Evolutionary conservation across 768 basidiomycete species (phyloP), one percentile per base, ranked within the genome.

Genomic region (Leccinum subtestaceum): DNA sequence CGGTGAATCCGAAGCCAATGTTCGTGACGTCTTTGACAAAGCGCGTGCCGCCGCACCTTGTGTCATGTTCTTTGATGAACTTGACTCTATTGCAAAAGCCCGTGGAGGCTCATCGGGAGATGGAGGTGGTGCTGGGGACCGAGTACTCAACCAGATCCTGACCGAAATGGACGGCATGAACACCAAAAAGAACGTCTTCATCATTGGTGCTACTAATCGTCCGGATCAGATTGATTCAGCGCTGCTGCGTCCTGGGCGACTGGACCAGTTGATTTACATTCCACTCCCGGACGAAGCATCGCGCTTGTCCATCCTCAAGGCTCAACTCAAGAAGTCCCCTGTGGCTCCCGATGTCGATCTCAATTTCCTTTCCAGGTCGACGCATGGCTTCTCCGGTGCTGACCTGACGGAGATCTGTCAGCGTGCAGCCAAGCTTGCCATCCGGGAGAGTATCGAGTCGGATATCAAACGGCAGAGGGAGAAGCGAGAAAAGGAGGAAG

Each of bases 51-150:
- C 97, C 8, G 96, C 97, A 27, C 97, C 97, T 56, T 98, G 97
- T 72, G 97, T 99, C 67, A 97, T 99, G 94, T 99, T 99, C 91
- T 99, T 99, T 77, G 97, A 99, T 69, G 97, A 99, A 75, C 81
- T 99, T 74, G 97, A 99, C 75, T 97, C 96, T 15, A 98, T 99
- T 69, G 97, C 97, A 49, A 98, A 98, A 80, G 85, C 95, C 55
- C 93, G 97, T 77, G 97, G 97, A 61, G 81, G 82, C 21, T 81
- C 84, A 3, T 77, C 81, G 9, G 95, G 95, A 40, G 97, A 98
- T 76, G 97, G 77, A 56, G 97, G 97, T 63, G 97, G 97, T 62
- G 96, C 97, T 12, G 89, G 96, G 38, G 97, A 99, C 71, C 93
- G 97, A 79, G 97, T 98, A 15, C 83, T 99, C 59, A 98, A 99